Evolutionary conservation across 192 early-diverging fungal genomes (phyloP), one percentile per base, ranked within the genome.

Genomic region (Entomortierella lignicola): DNA sequence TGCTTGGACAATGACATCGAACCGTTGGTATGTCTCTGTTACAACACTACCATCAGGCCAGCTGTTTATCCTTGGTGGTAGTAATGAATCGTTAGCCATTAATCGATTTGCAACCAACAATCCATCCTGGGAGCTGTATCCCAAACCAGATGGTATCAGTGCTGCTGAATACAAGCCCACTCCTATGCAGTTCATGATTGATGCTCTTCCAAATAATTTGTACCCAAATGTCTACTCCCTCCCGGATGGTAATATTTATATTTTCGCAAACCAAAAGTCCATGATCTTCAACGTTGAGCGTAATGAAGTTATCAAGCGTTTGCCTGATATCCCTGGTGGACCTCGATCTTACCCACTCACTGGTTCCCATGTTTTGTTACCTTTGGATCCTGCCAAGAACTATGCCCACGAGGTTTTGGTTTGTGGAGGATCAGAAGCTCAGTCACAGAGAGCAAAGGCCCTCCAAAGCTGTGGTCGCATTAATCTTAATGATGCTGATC

Each of bases 341-440:
- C 60, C 80, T 44, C 74, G 88, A 12, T 82, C 75, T 4, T 91
- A 91, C 69, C 90, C 90, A 2, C 57, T 85, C 23, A 86, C 90
- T 43, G 89, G 85, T 11, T 81, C 85, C 10, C 83, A 85, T 0
- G 75, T 87, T 6, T 59, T 92, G 68, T 60, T 92, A 11, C 89
- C 91, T 11, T 44, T 92, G 55, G 65, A 77, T 20, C 85, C 86
- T 4, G 69, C 73, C 43, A 87, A 90, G 44, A 81, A 89, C 72
- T 89, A 90, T 71, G 81, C 77, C 11, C 81, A 85, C 2, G 72
- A 85, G 58, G 71, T 92, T 11, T 64, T 92, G 25, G 68, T 92
- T 29, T 92, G 91, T 60, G 91, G 91, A 44, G 91, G 91, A 47
- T 77, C 72, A 17, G 59, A 84, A 31, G 74, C 77, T 8, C 54